Base-by-base conservation (phyloP, 495 filamentous ascomycete genomes). In the Glonium stellatum region DNA sequence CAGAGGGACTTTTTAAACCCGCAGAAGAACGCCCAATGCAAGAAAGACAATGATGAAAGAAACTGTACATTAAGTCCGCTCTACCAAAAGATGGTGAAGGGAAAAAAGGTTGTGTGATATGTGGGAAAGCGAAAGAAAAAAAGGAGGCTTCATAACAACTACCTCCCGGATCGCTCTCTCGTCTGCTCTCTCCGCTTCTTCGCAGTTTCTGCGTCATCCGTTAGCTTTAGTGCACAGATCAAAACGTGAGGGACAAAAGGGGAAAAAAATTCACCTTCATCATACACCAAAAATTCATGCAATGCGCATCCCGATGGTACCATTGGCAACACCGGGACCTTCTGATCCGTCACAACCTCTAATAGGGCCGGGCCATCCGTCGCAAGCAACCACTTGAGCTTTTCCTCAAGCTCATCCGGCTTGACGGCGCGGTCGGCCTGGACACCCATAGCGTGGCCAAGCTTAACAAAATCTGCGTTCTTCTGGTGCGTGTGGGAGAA, bases 321-420 rank as follows among this genome's bases (percentile, higher is more conserved):
- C 93, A 97, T 97, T 19, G 93, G 93, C 54, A 98, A 77, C 15
- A 98, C 95, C 47, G 95, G 92, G n/a, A 97, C 89, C 83, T 97
- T 96, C 80, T 95, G 91, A 58, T 78, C 75, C 35, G 69, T 71
- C 57, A 77, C 74, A 25, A 78, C 65, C 69, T 78, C 75, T 57
- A 78, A 59, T 27, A 78, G 64, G 0, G 75, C 75, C 35, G 75
- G 75, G 9, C 75, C 75, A 11, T 77, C 71, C 4, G 61, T 82
- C 56, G 90, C 82, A 62, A 98, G 85, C 72, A 97, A 80, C 89
- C 95, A 96, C 74, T 87, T 84, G 64, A 98, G 78, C 68, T 85
- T 86, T 52, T 84, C 84, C 50, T 83, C 79, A 13, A 96, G 79
- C 61, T 93, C 86, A 10, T 85, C 84, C 23, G 96, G 76, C 73